A percentile compares a stretch with the other conserved stretches of the same genome.
Conservation (phyloP, 257 asterid species). For the Rubia yunnanensis region DNA sequence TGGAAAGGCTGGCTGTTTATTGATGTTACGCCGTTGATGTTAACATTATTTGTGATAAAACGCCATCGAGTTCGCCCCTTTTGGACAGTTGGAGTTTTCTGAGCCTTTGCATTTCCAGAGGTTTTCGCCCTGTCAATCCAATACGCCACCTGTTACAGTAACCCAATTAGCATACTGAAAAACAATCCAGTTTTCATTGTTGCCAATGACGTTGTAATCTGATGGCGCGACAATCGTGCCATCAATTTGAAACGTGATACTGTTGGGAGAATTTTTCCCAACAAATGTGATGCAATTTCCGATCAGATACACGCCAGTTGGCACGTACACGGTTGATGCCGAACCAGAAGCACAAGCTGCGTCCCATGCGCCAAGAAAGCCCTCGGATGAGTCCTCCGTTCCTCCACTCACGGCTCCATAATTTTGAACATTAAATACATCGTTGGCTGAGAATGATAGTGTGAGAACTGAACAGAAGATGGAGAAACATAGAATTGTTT, state of each 20-base stretch:
- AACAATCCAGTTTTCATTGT: slow-evolving; percentile 33
- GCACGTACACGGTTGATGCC: too few relatives aligned
- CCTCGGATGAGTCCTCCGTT: too few relatives aligned
- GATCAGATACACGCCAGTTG: slow-evolving; percentile 33
- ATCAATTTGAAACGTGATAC: slow-evolving; percentile 29
- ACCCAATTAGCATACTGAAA: slow-evolving; percentile 43
- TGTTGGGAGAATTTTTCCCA: slow-evolving; percentile 38
- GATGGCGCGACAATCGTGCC: too few relatives aligned
- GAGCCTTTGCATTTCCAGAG: slow-evolving; percentile 21
- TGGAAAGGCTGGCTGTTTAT: slow-evolving; percentile 47
- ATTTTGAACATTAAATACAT: too few relatives aligned
- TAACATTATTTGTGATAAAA: slow-evolving; percentile 35
- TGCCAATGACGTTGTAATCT: too few relatives aligned
- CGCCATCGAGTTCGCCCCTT: slow-evolving; percentile 44
- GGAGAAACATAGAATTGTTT: too few relatives aligned
- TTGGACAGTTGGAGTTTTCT: too few relatives aligned
- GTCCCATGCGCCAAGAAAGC: too few relatives aligned
- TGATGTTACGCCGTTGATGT: slow-evolving; percentile 34
- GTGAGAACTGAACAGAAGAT: too few relatives aligned
- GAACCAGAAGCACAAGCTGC: too few relatives aligned
- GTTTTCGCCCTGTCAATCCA: slow-evolving; percentile 16
- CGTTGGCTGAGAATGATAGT: too few relatives aligned
- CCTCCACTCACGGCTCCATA: too few relatives aligned
- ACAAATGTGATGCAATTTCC: slow-evolving; percentile 13
- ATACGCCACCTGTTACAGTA: slow-evolving; percentile 15